Conservation (phyloP, 148 eudicot genomes). For the Pouteria glomerata region DNA sequence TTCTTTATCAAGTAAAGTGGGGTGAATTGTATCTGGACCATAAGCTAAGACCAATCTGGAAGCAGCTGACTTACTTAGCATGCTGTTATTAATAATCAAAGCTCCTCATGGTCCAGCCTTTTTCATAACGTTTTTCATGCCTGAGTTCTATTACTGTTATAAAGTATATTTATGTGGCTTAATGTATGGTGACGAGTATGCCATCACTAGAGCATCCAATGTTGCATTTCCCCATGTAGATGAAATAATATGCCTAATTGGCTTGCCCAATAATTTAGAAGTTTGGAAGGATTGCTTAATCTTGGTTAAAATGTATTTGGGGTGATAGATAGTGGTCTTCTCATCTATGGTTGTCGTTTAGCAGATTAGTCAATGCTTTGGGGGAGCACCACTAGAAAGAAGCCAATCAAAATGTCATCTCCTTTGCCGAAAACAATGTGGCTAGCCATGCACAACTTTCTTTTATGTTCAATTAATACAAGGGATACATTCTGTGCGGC, state of each 20-base stretch:
- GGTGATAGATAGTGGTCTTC: neutral
- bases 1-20: too few species aligned
- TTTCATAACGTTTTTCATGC: too few species aligned
- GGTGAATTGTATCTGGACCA: neutral
- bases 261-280: too few species aligned
- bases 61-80: neutral
- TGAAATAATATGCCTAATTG: too few species aligned
- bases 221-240: too few species aligned
- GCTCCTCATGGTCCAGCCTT: too few species aligned
- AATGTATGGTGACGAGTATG: too few species aligned
- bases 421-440: neutral
- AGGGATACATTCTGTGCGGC: too few species aligned
- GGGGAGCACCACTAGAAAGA: neutral
- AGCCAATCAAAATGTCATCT: neutral
- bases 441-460: neutral
- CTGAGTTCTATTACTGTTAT: too few species aligned
- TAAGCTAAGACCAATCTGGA: neutral
- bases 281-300: neutral
- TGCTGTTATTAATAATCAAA: too few species aligned
- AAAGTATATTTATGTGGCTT: too few species aligned
- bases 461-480: neutral
- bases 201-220: too few species aligned
- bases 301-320: neutral
- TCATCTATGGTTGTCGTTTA: neutral
- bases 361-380: neutral